Evolutionary conservation across 148 eudicot genomes (phyloP).

Genomic region (Drosera capensis): DNA sequence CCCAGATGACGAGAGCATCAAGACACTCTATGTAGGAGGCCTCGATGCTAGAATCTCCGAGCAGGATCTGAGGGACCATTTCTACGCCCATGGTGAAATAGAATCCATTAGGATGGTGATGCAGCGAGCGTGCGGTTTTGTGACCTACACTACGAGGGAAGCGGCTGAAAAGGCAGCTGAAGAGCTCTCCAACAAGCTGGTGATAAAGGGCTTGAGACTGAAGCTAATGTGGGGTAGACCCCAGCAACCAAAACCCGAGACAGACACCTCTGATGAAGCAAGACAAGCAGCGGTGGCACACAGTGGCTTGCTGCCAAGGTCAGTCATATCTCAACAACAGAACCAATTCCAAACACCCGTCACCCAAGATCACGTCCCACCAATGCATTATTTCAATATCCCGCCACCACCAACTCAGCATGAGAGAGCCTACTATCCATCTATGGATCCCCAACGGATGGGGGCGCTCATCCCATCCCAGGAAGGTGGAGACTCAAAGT

Average conservation of each 20-base stretch:
- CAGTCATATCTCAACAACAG: conserved; percentile 86
- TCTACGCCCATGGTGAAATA: conserved; percentile 87
- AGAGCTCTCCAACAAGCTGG: conserved; percentile 87
- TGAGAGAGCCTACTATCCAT: conserved; percentile 61
- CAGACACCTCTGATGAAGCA: conserved; percentile 39
- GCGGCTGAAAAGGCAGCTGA: conserved; percentile 95
- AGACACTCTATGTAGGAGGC: conserved; percentile 87
- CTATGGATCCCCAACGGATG: conserved; percentile 98
- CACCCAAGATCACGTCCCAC: conserved; percentile 39
- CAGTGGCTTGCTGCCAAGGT: conserved; percentile 82
- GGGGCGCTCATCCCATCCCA: conserved; percentile 65
- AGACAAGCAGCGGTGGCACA: conserved; percentile 55
- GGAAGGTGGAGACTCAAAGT: conserved; percentile 51
- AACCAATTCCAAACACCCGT: conserved; percentile 40
- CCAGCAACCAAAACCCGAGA: conserved; percentile 62
- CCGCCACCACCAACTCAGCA: conserved; percentile 59
- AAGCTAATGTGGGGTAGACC: conserved; percentile 97
- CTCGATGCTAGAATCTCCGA: conserved; percentile 74
- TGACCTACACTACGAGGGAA: conserved; percentile 88
- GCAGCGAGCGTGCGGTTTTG: conserved; percentile 83
- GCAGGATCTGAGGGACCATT: conserved; percentile 88
- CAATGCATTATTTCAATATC: conserved; percentile 57
- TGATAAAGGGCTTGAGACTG: conserved; percentile 69
- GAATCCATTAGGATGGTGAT: conserved; percentile 81
- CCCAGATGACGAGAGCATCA: conserved; percentile 87